Conservation (phyloP, 148 eudicot species). For the Diospyros lotus region DNA sequence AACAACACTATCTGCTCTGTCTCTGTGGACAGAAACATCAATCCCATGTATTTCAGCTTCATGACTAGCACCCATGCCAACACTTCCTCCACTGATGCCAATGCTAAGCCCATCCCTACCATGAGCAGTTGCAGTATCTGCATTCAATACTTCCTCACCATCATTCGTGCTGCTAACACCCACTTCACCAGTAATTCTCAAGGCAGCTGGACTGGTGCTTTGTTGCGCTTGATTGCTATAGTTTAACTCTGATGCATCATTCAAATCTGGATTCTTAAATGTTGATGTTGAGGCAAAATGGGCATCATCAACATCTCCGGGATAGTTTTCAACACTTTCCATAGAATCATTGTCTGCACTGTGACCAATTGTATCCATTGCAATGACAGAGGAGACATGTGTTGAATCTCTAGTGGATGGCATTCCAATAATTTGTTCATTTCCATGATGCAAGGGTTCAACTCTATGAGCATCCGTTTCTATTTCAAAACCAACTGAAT, state of each 20-base stretch:
- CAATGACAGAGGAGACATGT: constrained; percentile 90
- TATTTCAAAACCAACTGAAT: constrained; percentile 56
- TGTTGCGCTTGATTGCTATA: constrained; percentile 89
- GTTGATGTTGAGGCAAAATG: constrained; percentile 51
- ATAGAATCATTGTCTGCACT: constrained; percentile 79
- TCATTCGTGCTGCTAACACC: constrained; percentile 95
- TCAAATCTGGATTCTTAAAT: constrained; percentile 51
- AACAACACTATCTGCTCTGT: constrained; percentile 81
- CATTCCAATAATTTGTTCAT: constrained; percentile 43
- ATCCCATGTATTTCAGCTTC: constrained; percentile 98
- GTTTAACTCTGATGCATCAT: constrained; percentile 83
- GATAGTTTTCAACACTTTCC: constrained; percentile 97
- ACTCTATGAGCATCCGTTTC: constrained; percentile 48
- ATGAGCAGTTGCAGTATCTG: constrained; percentile 72
- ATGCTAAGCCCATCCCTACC: constrained; percentile 85
- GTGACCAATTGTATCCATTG: constrained; percentile 80
- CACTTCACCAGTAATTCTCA: constrained; percentile 68
- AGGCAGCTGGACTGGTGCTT: constrained; percentile 72
- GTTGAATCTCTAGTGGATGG: constrained; percentile 71
- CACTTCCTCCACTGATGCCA: constrained; percentile 97
- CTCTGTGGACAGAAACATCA: constrained; percentile 71
- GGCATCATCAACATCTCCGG: constrained; percentile 74
- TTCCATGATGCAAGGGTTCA: constrained; percentile 40
- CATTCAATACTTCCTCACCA: constrained; percentile 86
- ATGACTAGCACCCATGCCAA: constrained; percentile 99